Percentiles rank a stretch among this genome's conserved stretches.
Conservation (phyloP, 306 rosid genomes). For the Prunus fruticosa region DNA sequence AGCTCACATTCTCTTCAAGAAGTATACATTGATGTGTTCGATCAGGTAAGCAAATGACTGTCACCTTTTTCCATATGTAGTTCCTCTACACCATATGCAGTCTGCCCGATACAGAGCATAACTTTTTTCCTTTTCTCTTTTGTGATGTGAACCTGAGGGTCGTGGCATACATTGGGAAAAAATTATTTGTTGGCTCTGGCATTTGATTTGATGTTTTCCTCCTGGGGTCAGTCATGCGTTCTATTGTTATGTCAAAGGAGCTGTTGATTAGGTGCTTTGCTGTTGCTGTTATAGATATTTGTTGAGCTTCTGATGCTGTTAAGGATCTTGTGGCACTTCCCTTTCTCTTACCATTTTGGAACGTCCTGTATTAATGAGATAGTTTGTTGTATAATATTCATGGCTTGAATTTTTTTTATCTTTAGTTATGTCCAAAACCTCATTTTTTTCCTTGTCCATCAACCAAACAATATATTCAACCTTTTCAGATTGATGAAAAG, state of each 20-base stretch:
- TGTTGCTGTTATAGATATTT: background rate
- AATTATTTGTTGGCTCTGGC: background rate
- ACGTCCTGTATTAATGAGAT: background rate
- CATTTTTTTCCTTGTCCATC: background rate
- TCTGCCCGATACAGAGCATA: background rate
- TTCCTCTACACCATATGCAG: background rate
- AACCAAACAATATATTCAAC: background rate
- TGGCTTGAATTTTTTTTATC: background rate
- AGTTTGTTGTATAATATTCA: slow-evolving; percentile 3
- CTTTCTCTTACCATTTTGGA: background rate
- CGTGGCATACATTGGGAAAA: background rate
- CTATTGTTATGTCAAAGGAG: background rate
- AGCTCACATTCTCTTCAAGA: slow-evolving; percentile 82
- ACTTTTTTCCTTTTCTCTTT: background rate
- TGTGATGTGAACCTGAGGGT: slow-evolving; percentile 10
- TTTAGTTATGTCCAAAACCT: background rate
- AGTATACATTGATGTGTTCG: slow-evolving; percentile 92
- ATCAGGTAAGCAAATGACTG: slow-evolving; percentile 48
- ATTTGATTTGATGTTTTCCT: background rate
- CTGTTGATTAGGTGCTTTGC: background rate
- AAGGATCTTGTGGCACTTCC: background rate
- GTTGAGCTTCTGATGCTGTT: background rate
- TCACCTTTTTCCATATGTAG: background rate
- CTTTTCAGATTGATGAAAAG: slow-evolving; percentile 82
- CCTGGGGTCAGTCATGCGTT: slow-evolving; percentile 2